phyloP scores from a whole-genome alignment of 306 rosid species.

The Cyamopsis tetragonoloba region DNA sequence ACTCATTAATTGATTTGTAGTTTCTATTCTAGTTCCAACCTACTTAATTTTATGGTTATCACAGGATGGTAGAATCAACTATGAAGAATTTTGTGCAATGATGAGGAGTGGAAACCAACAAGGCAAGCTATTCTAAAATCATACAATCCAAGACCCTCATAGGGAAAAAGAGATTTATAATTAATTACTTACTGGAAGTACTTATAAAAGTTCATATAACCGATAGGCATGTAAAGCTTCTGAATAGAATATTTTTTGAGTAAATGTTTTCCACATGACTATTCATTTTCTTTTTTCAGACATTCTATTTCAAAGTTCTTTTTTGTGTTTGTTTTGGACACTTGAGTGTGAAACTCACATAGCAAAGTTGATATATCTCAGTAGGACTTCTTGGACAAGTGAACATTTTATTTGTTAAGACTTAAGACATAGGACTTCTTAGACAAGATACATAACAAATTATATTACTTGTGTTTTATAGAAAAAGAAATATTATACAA shows the following conservation, averaged over 20 bases:
- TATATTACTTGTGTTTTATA: too few species aligned
- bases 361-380: constrained; percentile 13
- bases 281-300: neutral
- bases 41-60: neutral
- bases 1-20: neutral
- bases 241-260: constrained; percentile 17
- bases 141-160: neutral
- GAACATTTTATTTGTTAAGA: too few species aligned
- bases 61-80: constrained; percentile 93
- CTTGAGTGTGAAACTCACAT: constrained; percentile 5
- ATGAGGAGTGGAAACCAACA: constrained; percentile 85
- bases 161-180: neutral
- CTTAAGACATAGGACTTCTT: too few species aligned
- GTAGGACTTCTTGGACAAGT: too few species aligned
- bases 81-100: constrained; percentile 79
- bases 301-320: constrained; percentile 2
- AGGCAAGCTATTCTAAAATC: constrained; percentile 52
- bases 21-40: constrained; percentile 12
- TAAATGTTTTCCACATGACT: neutral
- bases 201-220: neutral
- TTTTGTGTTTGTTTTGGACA: constrained; percentile 4
- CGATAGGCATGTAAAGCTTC: constrained; percentile 31
- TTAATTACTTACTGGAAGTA: constrained; percentile 4
- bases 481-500: too few species aligned
- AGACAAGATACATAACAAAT: too few species aligned